A percentile compares a stretch with the other conserved stretches of the same genome.
Conservation (phyloP, 345 rosid species). For the Excoecaria agallocha region DNA sequence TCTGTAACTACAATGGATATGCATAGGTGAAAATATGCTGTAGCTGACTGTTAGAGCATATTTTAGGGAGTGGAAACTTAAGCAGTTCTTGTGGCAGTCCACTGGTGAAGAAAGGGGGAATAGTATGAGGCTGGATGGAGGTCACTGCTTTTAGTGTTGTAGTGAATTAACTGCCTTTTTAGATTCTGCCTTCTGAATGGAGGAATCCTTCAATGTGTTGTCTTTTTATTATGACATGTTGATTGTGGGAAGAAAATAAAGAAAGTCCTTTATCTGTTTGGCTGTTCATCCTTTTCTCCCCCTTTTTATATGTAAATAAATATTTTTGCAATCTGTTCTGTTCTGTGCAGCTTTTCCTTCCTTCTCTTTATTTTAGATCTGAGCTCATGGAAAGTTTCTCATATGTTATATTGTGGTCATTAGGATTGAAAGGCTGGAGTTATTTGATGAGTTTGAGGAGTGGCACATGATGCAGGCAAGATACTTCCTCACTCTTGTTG, state of each 20-base stretch:
- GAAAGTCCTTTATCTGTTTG: constrained; percentile 18
- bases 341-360: no score
- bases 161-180: constrained; percentile 15
- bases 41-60: background rate
- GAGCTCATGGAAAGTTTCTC: constrained; percentile 14
- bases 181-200: constrained; percentile 21
- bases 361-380: background rate
- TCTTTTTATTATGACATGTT: constrained; percentile 20
- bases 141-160: background rate
- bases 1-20: constrained; percentile 1
- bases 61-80: constrained; percentile 2
- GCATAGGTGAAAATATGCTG: background rate
- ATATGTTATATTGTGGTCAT: constrained; percentile 26
- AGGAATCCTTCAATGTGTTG: constrained; percentile 24
- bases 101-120: background rate
- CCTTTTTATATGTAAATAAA: background rate
- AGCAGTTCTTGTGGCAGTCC: background rate
- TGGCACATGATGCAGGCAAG: constrained; percentile 99
- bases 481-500: constrained; percentile 17
- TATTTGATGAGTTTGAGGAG: constrained; percentile 95
- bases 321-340: background rate
- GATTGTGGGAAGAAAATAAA: constrained; percentile 21
- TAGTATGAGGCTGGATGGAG: background rate
- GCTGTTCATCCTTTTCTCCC: background rate
- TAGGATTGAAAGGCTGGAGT: constrained; percentile 89